Evolutionary conservation across 2,329 filamentous ascomycete species (phyloP), one percentile per base, ranked within the genome.

Genomic region (Corinectria fuckeliana): DNA sequence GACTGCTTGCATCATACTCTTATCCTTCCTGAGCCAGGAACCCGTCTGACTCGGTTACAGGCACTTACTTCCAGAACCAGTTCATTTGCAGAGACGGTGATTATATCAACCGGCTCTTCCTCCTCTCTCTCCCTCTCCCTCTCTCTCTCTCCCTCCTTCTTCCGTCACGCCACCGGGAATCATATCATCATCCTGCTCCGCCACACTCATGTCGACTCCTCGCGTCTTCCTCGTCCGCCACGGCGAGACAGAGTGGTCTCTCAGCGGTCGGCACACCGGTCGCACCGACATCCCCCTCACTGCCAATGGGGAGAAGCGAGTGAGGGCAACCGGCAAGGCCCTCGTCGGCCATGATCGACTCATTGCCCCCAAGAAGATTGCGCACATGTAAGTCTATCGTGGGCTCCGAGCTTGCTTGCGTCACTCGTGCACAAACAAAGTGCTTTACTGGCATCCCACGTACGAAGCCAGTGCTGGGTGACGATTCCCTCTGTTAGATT

Each of bases 231-330:
- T 95, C 67, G 80, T 93, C 74, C 91, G 93, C 69, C 93, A 97
- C 73, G 94, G 93, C 77, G 92, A 97, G 80, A 98, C 93, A 4
- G 92, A 96, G 80, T 98, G 93, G 93, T 96, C 91, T 5, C 86
- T 96, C 47, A 90, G 90, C 67, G 93, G 92, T 56, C 85, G 88
- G 51, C 92, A 97, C 77, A 98, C 94, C 0, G 91, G 93, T 50
- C 83, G 81, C 25, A 91, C 91, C n/a, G 93, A 98, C 71, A 91
- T 98, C 4, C 89, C 92, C 1, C 82, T 97, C 34, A 97, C 93
- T 1, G 78, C 83, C 50, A 90, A 92, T 72, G 94, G 94, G 51
- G 91, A 93, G 80, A 91, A 87, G 74, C 84, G 91, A 60, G 85
- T 93, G 58, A 81, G 79, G 58, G 88, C 90, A 2, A 97, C 94